A percentile compares a stretch with the other conserved stretches of the same genome.
Conservation (phyloP, 2,329 filamentous ascomycete genomes). For the Penicillium crustosum region DNA sequence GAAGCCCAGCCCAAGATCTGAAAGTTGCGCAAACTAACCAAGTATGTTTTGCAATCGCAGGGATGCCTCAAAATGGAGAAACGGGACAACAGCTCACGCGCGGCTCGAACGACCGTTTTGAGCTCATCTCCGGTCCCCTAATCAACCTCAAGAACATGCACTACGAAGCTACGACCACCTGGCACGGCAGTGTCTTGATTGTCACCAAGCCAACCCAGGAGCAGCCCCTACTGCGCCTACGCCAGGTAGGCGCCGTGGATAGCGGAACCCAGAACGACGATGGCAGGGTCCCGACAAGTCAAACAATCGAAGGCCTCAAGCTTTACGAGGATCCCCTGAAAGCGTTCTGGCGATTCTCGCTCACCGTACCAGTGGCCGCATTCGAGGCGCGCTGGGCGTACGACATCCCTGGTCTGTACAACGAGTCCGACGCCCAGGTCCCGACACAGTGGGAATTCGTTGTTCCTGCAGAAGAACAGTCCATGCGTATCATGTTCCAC, state of each 20-base stretch:
- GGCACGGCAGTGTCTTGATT: constrained; percentile 83
- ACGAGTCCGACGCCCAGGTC: constrained; percentile 57
- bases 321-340: constrained; percentile 61
- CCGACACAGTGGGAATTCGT: constrained; percentile 54
- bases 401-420: constrained; percentile 64
- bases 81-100: constrained; percentile 9
- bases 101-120: constrained; percentile 30
- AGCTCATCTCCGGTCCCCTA: constrained; percentile 50
- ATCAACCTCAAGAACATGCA: constrained; percentile 52
- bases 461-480: constrained; percentile 60
- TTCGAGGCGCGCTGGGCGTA: constrained; percentile 81
- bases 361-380: constrained; percentile 64
- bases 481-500: constrained; percentile 69
- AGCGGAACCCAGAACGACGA: constrained; percentile 24
- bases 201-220: constrained; percentile 72
- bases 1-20: too few species aligned
- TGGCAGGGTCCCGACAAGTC: constrained; percentile 11
- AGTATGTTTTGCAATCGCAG: constrained; percentile 13
- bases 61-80: constrained; percentile 24
- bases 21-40: constrained; percentile 1
- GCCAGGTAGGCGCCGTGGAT: constrained; percentile 34
- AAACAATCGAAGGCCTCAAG: constrained; percentile 49
- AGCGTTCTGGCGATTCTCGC: constrained; percentile 60
- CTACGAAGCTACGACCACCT: constrained; percentile 46
- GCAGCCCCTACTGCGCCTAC: constrained; percentile 58